Conservation (phyloP, 2,329 filamentous ascomycete species). For the Claviceps africana region DNA sequence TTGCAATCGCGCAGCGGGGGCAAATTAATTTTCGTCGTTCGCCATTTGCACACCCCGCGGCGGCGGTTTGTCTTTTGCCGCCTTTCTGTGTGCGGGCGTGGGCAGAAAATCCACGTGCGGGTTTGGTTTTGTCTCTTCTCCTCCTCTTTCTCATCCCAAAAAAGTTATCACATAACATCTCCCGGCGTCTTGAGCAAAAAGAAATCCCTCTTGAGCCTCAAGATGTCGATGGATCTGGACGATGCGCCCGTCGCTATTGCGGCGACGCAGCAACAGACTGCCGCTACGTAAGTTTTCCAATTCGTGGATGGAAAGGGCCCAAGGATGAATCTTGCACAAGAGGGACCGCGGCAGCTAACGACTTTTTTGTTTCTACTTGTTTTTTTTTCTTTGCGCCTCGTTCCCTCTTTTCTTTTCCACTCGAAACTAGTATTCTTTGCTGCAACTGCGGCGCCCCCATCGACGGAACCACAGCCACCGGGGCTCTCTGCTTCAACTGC, state of each 20-base stretch:
- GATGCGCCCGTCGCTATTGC: conserved; percentile 26
- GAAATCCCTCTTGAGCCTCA: conserved; percentile 3
- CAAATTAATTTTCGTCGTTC: neutral
- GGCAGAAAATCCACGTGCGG: neutral
- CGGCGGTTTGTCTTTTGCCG: neutral
- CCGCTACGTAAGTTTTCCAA: conserved; percentile 27
- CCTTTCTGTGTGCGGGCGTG: too few species aligned
- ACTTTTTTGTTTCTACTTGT: too few species aligned
- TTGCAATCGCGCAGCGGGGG: neutral
- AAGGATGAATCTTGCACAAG: neutral
- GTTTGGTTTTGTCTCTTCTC: neutral
- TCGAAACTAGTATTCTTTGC: conserved; percentile 57
- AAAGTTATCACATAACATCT: too few species aligned
- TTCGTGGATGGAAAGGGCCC: neutral
- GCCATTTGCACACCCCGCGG: neutral
- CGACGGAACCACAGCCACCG: conserved; percentile 73
- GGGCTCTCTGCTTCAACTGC: conserved; percentile 90
- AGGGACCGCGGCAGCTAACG: too few species aligned
- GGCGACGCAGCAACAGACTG: conserved; percentile 17
- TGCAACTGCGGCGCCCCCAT: conserved; percentile 96
- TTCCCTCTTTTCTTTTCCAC: neutral
- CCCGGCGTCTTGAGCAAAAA: neutral
- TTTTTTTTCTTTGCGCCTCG: too few species aligned
- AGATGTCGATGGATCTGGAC: conserved; percentile 31
- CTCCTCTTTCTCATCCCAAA: neutral